These are phyloP conservation scores for Clathrus columnatus DNA, from an alignment of 768 basidiomycete genomes.

Conservation along the genomic window DNA sequence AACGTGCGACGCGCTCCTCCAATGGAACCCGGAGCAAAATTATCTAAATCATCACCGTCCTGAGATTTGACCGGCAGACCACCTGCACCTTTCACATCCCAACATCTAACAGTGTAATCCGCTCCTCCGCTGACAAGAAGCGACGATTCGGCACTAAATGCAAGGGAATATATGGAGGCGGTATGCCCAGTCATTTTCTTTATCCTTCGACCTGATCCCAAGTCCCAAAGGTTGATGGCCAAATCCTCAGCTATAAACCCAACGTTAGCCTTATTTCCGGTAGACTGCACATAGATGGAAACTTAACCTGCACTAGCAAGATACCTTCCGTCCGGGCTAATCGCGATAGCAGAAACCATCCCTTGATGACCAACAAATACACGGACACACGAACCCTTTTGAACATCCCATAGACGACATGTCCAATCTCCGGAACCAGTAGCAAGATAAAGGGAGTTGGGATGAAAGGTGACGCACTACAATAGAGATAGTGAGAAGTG, in stretches of 20 bases:
- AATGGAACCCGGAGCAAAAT: slow-evolving; percentile 14
- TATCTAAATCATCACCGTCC: slow-evolving; percentile 15
- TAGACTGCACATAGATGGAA: slow-evolving; percentile 9
- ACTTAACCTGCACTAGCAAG: slow-evolving; percentile 76
- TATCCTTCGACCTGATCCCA: slow-evolving; percentile 87
- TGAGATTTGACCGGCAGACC: slow-evolving; percentile 48
- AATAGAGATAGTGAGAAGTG: slow-evolving; percentile 4
- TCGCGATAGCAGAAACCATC: slow-evolving; percentile 71
- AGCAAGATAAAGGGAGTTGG: slow-evolving; percentile 93
- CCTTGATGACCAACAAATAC: slow-evolving; percentile 96
- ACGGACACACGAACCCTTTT: slow-evolving; percentile 84
- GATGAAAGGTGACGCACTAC: slow-evolving; percentile 93
- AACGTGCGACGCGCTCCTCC: slow-evolving; percentile 29
- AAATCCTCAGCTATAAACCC: slow-evolving; percentile 66
- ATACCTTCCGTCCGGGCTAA: slow-evolving; percentile 91
- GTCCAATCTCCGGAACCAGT: slow-evolving; percentile 97
- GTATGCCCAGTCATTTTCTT: slow-evolving; percentile 97
- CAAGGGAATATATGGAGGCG: slow-evolving; percentile 79
- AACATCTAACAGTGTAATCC: slow-evolving; percentile 96
- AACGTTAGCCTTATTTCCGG: background rate
- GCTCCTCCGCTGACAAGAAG: slow-evolving; percentile 85
- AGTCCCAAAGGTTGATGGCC: slow-evolving; percentile 92
- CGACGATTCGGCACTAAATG: slow-evolving; percentile 88
- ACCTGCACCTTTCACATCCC: slow-evolving; percentile 85
- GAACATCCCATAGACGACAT: slow-evolving; percentile 96